Evolutionary conservation across 106 monocot genomes (phyloP), one percentile per base, ranked within the genome.

Genomic region (Acorus gramineus): DNA sequence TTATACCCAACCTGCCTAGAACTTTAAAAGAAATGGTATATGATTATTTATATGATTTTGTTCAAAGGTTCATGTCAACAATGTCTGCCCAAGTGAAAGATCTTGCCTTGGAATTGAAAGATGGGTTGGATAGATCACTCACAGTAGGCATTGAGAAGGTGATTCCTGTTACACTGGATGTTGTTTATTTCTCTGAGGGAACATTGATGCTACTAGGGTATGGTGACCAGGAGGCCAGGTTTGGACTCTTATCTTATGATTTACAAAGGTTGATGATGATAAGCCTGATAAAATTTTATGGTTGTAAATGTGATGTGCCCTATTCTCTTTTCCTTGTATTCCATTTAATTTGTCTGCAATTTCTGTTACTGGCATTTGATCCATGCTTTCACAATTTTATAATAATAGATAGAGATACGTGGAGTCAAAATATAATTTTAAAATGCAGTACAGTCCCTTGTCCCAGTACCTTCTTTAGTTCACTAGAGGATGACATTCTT

Each of bases 151-250:
- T 82, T 66, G 71, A 77, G 63, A 83, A 83, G 57, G 50, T 71
- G 44, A 63, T 91, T 67, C 96, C 91, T 42, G 52, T 98, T 60
- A 78, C 82, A 8, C 60, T 98, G 64, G 96, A 98, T 79, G 83
- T 85, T 79, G 75, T 98, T 73, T 83, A 88, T 81, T 88, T 91
- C 56, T 72, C 70, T 61, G 87, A 72, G n/a, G 96, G 96, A 48
- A 85, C 82, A 44, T 52, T 98, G 9, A 85, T 91, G 96, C 77
- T 98, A 10, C 79, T 98, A 13, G 96, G 84, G 55, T 98, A 75
- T 76, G 96, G 96, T 73, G 96, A 98, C 50, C 73, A 74, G 54
- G 96, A 91, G 59, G 87, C 91, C 47, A 98, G 96, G 96, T 98
- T 14, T 73, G 76, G 44, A 28, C 28, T 28, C 28, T 28, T 28